These are phyloP conservation scores for Elsinoe necatrix DNA, from an alignment of 2,329 filamentous ascomycete species.

Conservation along the genomic window DNA sequence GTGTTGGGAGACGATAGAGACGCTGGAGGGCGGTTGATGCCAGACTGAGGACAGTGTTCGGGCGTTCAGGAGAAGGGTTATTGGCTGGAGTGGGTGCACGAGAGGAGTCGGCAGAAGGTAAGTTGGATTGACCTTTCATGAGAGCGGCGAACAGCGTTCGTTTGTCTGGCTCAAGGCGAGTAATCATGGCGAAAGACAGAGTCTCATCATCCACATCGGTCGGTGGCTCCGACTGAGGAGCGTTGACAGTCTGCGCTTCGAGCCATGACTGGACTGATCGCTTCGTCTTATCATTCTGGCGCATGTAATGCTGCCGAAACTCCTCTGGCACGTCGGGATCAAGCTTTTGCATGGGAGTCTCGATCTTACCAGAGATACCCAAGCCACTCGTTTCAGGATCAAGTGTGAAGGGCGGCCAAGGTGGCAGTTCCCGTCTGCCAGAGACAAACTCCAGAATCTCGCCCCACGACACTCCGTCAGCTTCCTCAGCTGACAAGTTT, in stretches of 20 bases:
- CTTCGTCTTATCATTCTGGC: conserved; percentile 86
- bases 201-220: conserved; percentile 93
- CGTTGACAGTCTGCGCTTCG: conserved; percentile 48
- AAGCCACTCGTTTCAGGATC: conserved; percentile 48
- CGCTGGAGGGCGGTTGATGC: conserved; percentile 73
- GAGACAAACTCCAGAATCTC: conserved; percentile 91
- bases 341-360: conserved; percentile 62
- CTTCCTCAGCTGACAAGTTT: conserved; percentile 42
- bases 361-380: conserved; percentile 42
- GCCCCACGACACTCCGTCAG: conserved; percentile 78
- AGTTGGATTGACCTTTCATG: conserved; percentile 50
- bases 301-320: conserved; percentile 83
- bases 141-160: conserved; percentile 76
- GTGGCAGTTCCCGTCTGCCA: conserved; percentile 73
- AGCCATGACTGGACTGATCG: conserved; percentile 89
- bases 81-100: conserved; percentile 62
- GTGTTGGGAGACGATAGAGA: conserved; percentile 64
- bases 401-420: conserved; percentile 79
- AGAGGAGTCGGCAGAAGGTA: conserved; percentile 37
- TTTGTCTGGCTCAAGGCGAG: conserved; percentile 67
- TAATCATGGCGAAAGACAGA: conserved; percentile 84
- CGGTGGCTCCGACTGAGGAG: conserved; percentile 63
- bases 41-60: conserved; percentile 58
- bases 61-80: conserved; percentile 24
- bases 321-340: conserved; percentile 93